Conservation (phyloP, 164 flowering plant genomes). For the Cinnamomum micranthum region DNA sequence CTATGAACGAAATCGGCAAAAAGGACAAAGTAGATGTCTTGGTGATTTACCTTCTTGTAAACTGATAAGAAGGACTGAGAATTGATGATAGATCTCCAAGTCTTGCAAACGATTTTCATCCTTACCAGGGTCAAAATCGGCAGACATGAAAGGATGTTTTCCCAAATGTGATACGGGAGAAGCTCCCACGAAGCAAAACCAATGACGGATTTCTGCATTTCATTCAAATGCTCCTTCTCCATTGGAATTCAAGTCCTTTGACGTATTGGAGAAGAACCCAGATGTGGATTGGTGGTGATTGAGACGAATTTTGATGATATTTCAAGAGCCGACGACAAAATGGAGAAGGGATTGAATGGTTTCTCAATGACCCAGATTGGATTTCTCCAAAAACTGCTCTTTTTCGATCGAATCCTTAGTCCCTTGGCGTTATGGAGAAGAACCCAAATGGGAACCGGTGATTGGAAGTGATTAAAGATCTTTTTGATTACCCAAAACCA, state of each 20-base stretch:
- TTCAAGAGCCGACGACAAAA: neutral
- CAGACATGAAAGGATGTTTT: constrained; percentile 12
- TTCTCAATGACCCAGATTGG: neutral
- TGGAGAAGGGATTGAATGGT: neutral
- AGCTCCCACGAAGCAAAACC: constrained; percentile 7
- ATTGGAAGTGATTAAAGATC: no score
- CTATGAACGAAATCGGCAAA: constrained; percentile 11
- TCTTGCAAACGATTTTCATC: constrained; percentile 15
- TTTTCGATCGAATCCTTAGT: neutral
- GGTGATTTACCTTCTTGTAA: constrained; percentile 9
- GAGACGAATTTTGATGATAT: neutral
- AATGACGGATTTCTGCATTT: neutral
- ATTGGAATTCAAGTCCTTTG: neutral
- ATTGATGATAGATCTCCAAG: constrained; percentile 12
- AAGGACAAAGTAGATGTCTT: constrained; percentile 14
- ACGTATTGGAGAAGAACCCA: neutral
- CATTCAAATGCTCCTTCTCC: neutral
- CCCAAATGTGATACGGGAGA: constrained; percentile 16
- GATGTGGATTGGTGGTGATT: neutral
- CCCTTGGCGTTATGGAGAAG: no score
- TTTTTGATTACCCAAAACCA: no score
- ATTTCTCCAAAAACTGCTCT: neutral
- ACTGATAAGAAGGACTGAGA: constrained; percentile 7
- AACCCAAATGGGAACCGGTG: no score
- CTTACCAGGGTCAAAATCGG: constrained; percentile 6